Percentiles rank a stretch among this genome's conserved stretches.
These are phyloP conservation scores for Picocystis salinarum DNA, from an alignment of 139 green algal genomes.

Conservation along the genomic window DNA sequence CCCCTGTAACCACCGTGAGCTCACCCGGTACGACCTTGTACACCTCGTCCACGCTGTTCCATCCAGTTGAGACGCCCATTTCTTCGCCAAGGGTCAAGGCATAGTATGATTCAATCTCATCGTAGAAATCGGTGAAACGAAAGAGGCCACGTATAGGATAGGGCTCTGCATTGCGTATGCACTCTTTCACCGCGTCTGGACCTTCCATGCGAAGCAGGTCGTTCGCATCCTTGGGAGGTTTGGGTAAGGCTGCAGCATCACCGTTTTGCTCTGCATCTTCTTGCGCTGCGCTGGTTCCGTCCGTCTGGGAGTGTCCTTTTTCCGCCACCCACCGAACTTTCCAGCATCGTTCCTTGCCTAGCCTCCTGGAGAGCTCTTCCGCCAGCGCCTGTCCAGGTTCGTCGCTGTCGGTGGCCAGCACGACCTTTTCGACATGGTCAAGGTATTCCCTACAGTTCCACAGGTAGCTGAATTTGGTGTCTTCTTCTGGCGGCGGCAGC, in stretches of 20 bases:
- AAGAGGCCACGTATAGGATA: slow-evolving; percentile 70
- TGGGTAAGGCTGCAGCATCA: neutral
- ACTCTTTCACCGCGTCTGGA: slow-evolving; percentile 20
- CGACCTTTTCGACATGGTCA: slow-evolving; percentile 18
- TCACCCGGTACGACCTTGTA: slow-evolving; percentile 79
- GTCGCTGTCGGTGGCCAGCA: slow-evolving; percentile 68
- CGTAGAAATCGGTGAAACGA: slow-evolving; percentile 17
- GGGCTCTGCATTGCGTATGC: slow-evolving; percentile 36
- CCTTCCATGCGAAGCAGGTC: slow-evolving; percentile 66
- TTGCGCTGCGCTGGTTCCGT: no score
- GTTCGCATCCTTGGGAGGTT: slow-evolving; percentile 70
- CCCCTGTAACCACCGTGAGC: slow-evolving; percentile 82
- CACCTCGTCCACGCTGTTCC: slow-evolving; percentile 47
- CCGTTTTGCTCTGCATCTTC: neutral
- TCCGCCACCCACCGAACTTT: no score
- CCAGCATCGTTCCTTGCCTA: no score
- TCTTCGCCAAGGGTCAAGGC: slow-evolving; percentile 17
- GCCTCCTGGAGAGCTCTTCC: slow-evolving; percentile 61
- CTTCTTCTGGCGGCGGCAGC: slow-evolving; percentile 23
- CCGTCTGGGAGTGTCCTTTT: no score
- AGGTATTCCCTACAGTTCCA: slow-evolving; percentile 35
- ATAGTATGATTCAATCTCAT: slow-evolving; percentile 49
- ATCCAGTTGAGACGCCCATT: slow-evolving; percentile 52
- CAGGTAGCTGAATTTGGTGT: slow-evolving; percentile 61
- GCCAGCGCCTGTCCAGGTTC: slow-evolving; percentile 50